A percentile compares a stretch with the other conserved stretches of the same genome.
These are phyloP conservation scores for Chrysosporium queenslandicum DNA, from an alignment of 2,329 filamentous ascomycete genomes.

Conservation along the genomic window DNA sequence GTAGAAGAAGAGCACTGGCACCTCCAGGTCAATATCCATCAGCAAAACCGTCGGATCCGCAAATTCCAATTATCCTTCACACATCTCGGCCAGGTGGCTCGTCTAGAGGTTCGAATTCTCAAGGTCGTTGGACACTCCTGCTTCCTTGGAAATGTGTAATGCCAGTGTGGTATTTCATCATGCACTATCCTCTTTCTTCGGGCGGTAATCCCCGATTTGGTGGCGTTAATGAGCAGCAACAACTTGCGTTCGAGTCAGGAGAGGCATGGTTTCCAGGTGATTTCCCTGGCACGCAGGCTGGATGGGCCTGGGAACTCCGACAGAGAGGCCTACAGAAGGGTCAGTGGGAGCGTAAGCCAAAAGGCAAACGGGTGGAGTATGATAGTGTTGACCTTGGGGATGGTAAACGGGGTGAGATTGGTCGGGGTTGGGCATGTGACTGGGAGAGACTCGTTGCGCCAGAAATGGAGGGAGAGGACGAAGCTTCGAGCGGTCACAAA, in stretches of 20 bases:
- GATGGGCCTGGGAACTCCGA: conserved; percentile 64
- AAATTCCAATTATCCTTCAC: conserved; percentile 66
- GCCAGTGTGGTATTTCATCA: conserved; percentile 74
- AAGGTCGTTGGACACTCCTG: conserved; percentile 71
- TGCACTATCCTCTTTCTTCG: conserved; percentile 69
- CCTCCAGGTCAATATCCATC: conserved; percentile 54
- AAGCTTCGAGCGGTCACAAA: not conserved
- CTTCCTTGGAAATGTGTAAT: conserved; percentile 84
- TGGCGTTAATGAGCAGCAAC: conserved; percentile 66
- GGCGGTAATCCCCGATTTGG: conserved; percentile 75
- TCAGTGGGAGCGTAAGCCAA: conserved; percentile 67
- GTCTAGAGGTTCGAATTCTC: conserved; percentile 40
- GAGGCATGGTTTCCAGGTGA: conserved; percentile 80
- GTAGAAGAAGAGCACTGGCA: conserved; percentile 58
- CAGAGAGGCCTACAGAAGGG: conserved; percentile 51
- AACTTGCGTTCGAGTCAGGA: conserved; percentile 70
- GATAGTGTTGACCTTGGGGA: conserved; percentile 62
- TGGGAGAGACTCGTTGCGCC: conserved; percentile 59
- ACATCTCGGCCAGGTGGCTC: conserved; percentile 42
- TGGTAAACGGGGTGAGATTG: conserved; percentile 69
- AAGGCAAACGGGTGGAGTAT: conserved; percentile 70
- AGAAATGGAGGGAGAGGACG: not conserved
- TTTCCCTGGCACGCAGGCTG: conserved; percentile 66
- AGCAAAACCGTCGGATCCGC: conserved; percentile 52
- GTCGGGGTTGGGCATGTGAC: conserved; percentile 71